phyloP scores from a whole-genome alignment of 345 rosid genomes.

The Gossypioides kirkii region DNA sequence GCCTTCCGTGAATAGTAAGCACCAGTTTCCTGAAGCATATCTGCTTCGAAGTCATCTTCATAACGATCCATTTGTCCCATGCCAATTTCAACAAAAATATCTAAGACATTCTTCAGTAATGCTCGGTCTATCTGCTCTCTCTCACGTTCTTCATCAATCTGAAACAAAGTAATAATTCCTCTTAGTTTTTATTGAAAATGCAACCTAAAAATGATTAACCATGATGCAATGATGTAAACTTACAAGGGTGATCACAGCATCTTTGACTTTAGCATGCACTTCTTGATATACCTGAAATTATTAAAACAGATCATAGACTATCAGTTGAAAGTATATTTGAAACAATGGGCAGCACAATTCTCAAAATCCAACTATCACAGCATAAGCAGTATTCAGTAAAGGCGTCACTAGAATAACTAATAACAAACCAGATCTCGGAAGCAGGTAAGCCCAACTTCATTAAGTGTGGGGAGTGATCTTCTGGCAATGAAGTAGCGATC shows the following conservation, averaged over 20 bases:
- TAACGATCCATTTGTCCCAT: constrained; percentile 64
- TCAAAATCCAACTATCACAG: background rate
- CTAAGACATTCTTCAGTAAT: constrained; percentile 68
- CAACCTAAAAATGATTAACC: background rate
- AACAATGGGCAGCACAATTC: background rate
- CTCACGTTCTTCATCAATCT: constrained; percentile 89
- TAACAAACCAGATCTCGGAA: constrained; percentile 66
- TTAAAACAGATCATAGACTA: background rate
- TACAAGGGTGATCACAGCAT: constrained; percentile 69
- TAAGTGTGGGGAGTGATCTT: constrained; percentile 61
- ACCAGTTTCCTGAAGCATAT: constrained; percentile 64
- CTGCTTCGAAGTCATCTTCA: constrained; percentile 70
- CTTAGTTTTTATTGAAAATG: background rate
- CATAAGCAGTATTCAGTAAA: background rate
- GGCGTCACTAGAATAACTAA: background rate
- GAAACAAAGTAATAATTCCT: constrained; percentile 11
- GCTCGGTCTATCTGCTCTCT: constrained; percentile 87
- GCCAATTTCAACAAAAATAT: constrained; percentile 83
- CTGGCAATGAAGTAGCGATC: constrained; percentile 82
- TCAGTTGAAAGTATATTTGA: background rate
- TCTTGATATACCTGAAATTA: constrained; percentile 38
- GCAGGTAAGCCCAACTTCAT: constrained; percentile 77
- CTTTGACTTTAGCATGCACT: constrained; percentile 49
- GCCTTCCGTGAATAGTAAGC: constrained; percentile 87
- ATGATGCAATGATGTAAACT: constrained; percentile 20